Evolutionary conservation across 75 land plant species (phyloP).

Genomic region (Selaginella moellendorffii): DNA sequence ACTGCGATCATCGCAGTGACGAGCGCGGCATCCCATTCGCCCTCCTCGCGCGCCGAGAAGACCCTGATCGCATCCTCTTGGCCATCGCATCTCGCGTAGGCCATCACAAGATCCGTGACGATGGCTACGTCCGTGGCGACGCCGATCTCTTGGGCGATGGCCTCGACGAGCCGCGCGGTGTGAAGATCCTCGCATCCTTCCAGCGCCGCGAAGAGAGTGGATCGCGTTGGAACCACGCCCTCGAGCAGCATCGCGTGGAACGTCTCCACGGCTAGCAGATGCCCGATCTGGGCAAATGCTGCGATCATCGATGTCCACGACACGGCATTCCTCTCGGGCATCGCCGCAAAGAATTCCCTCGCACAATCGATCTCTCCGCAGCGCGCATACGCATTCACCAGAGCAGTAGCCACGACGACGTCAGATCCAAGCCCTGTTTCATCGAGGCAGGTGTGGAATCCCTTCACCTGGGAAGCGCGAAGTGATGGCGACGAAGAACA

Average conservation of each 20-base stretch:
- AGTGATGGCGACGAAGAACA: background rate
- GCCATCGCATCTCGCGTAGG: background rate
- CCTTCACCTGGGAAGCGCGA: background rate
- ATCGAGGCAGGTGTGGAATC: background rate
- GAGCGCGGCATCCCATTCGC: background rate
- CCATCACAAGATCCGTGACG: background rate
- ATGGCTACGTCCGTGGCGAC: background rate
- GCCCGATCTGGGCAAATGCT: slow-evolving; percentile 13
- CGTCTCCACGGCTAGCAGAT: background rate
- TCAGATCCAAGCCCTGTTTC: slow-evolving; percentile 37
- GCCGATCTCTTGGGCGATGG: background rate
- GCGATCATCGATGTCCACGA: slow-evolving; percentile 64
- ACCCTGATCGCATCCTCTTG: background rate
- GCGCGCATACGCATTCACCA: slow-evolving; percentile 61
- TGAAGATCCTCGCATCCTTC: background rate
- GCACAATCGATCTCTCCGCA: slow-evolving; percentile 40
- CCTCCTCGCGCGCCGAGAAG: background rate
- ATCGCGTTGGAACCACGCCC: background rate
- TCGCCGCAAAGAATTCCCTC: slow-evolving; percentile 16
- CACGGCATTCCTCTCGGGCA: slow-evolving; percentile 32
- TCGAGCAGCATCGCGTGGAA: background rate
- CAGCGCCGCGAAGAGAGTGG: background rate
- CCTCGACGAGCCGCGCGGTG: background rate
- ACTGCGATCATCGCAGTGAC: background rate
- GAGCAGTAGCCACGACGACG: slow-evolving; percentile 40